Evolutionary conservation across 768 basidiomycete genomes (phyloP).

Genomic region (Rubroboletus satanas): DNA sequence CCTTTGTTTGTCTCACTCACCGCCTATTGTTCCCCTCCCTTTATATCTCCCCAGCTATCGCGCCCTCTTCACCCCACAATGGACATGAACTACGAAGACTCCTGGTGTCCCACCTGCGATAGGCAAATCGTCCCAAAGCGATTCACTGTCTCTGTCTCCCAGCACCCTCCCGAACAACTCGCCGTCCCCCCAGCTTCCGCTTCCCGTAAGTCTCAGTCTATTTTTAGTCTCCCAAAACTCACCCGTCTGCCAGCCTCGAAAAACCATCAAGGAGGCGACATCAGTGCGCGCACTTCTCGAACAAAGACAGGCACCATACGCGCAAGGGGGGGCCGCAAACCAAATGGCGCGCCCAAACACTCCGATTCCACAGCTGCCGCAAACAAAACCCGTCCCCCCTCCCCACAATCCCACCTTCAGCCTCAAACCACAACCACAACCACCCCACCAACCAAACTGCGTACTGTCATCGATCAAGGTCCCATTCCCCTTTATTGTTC

Average conservation of each 20-base stretch:
- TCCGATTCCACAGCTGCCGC: conserved; percentile 22
- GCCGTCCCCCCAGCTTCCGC: conserved; percentile 31
- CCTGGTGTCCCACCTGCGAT: conserved; percentile 81
- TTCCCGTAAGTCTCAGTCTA: conserved; percentile 33
- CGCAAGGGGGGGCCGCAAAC: conserved; percentile 48
- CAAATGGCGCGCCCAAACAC: conserved; percentile 52
- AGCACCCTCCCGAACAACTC: conserved; percentile 14
- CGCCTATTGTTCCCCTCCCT: conserved; percentile 1
- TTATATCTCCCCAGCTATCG: conserved; percentile 12
- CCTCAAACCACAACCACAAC: conserved; percentile 24
- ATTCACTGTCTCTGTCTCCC: conserved; percentile 45
- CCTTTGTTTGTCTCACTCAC: conserved; percentile 20
- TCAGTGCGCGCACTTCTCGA: conserved; percentile 29
- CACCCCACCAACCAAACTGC: conserved; percentile 43
- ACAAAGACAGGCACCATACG: conserved; percentile 36
- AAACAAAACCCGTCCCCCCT: conserved; percentile 11
- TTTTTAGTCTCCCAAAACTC: background rate
- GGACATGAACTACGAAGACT: conserved; percentile 52
- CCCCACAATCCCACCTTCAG: conserved; percentile 20
- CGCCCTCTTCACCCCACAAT: conserved; percentile 21
- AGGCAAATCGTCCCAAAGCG: conserved; percentile 80
- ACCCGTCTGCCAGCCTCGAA: conserved; percentile 19
- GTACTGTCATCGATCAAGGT: conserved; percentile 72
- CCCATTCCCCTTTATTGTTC: conserved; percentile 86
- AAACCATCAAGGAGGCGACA: conserved; percentile 26